Percentiles rank a stretch among this genome's conserved stretches.
Conservation (phyloP, 345 rosid genomes). For the Xanthoceras sorbifolium region DNA sequence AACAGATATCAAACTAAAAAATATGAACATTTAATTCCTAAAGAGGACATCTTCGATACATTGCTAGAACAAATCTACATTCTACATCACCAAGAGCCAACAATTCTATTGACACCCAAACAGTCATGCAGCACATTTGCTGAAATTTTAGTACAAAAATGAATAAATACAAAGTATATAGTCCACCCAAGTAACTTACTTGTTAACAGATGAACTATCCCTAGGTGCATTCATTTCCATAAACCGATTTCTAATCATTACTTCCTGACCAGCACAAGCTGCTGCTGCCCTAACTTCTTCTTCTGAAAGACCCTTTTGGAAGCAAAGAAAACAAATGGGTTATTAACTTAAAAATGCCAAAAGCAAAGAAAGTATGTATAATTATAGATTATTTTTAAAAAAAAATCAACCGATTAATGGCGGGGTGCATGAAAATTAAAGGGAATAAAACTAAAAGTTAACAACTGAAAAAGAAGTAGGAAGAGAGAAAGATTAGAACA, state of each 20-base stretch:
- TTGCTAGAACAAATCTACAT: constrained; percentile 6
- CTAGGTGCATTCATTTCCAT: constrained; percentile 98
- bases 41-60: neutral
- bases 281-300: constrained; percentile 97
- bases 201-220: constrained; percentile 89
- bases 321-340: constrained; percentile 27
- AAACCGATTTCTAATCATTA: constrained; percentile 88
- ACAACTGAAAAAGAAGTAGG: neutral
- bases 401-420: neutral
- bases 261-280: constrained; percentile 97
- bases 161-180: neutral
- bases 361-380: neutral
- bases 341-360: constrained; percentile 19
- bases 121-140: neutral
- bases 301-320: constrained; percentile 88
- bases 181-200: constrained; percentile 51
- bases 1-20: constrained; percentile 8
- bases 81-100: constrained; percentile 8
- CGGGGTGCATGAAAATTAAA: neutral
- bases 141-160: neutral
- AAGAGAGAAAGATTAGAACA: constrained; percentile 9
- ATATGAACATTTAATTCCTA: constrained; percentile 2
- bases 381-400: neutral
- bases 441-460: neutral
- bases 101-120: constrained; percentile 4